Evolutionary conservation across 306 rosid species (phyloP), one percentile per base, ranked within the genome.

Genomic region (Castanospermum australe): DNA sequence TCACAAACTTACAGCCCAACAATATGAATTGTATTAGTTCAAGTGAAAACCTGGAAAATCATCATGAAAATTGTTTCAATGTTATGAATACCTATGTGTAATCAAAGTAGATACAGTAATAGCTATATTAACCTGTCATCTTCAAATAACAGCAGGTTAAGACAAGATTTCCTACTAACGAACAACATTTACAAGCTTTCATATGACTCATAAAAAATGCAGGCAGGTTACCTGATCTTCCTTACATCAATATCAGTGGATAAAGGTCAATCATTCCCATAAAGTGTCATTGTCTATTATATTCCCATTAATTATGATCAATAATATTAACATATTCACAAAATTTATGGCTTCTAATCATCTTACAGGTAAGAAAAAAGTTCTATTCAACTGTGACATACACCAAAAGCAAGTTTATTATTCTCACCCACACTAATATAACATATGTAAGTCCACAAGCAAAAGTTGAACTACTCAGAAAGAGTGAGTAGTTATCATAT

Each of bases 331-430:
- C 30, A 51, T 66, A 25, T 36, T 55, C 55, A 33, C 47, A 54
- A 81, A 82, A 62, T 41, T 69, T 71, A 77, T 24, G 71, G 64
- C 33, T 77, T 45, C 38, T 44, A 71, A 71, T 67, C 51, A 71
- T n/a, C 79, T 54, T 45, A 44, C 32, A 44, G 59, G 48, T 52
- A 65, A 50, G 28, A 63, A 65, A 71, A 36, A 47, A 32, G 28
- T 35, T 65, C 54, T 45, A 72, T 56, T 33, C 30, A 63, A 36
- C 39, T 28, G 18, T 17, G 30, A 70, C 38, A 61, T 61, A 71
- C 45, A 21, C 48, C 38, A 75, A 76, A 35, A 71, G 41, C 30
- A 54, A 55, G 18, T 71, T 33, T 64, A 51, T 41, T 15, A n/a
- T 56, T 36, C 72, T 56, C 72, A 72, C 38, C 80, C 75, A 55